Evolutionary conservation across 1,284 basidiomycete genomes (phyloP).

Genomic region (Malassezia pachydermatis): DNA sequence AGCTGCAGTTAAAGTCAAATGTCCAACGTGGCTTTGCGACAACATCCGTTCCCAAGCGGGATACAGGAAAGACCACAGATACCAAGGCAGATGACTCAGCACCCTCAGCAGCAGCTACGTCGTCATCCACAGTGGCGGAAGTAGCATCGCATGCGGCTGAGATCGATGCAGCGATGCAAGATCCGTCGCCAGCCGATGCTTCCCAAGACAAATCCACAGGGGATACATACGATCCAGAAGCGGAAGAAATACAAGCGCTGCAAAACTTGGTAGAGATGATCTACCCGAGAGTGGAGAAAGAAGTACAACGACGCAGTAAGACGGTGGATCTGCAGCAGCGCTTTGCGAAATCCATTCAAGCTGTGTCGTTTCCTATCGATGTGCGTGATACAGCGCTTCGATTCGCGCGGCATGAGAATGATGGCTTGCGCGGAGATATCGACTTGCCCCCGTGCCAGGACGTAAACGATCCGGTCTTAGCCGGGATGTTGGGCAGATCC

Average conservation of each 20-base stretch:
- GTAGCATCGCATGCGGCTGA: background rate
- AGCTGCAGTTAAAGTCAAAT: slow-evolving; percentile 36
- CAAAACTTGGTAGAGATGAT: slow-evolving; percentile 57
- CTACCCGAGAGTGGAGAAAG: slow-evolving; percentile 81
- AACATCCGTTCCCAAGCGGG: slow-evolving; percentile 66
- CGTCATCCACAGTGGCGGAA: background rate
- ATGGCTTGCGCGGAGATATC: background rate
- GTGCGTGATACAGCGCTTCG: background rate
- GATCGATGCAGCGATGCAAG: background rate
- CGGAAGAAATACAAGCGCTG: slow-evolving; percentile 41
- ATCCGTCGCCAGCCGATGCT: background rate
- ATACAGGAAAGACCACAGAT: slow-evolving; percentile 51
- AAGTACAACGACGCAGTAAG: slow-evolving; percentile 60
- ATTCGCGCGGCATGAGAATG: background rate
- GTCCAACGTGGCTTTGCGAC: slow-evolving; percentile 45
- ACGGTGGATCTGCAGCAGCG: slow-evolving; percentile 70
- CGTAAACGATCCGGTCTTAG: background rate
- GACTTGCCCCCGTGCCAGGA: background rate
- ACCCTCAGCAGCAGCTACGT: background rate
- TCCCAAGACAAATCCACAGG: background rate
- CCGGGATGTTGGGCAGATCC: background rate
- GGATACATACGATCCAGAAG: slow-evolving; percentile 27
- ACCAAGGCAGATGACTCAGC: slow-evolving; percentile 8
- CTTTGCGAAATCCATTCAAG: slow-evolving; percentile 59
- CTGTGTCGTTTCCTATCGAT: background rate